These are phyloP conservation scores for Mikania micrantha DNA, from an alignment of 129 eudicot species.

Conservation along the genomic window DNA sequence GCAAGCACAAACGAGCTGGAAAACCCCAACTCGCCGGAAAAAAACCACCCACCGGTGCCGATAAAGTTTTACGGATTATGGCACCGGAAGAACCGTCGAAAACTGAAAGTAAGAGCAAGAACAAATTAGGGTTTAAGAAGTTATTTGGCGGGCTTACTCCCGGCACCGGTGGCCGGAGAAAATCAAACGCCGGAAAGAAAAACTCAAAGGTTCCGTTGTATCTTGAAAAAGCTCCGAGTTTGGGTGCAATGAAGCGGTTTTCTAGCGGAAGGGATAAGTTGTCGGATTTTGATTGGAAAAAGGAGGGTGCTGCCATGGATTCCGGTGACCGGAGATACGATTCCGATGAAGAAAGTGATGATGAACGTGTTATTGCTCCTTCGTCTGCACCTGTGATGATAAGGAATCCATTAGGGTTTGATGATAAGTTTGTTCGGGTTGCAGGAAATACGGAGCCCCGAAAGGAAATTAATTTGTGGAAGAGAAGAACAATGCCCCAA, in stretches of 20 bases:
- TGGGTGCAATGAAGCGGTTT: conserved; percentile 57
- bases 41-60: neutral
- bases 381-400: conserved; percentile 62
- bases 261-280: conserved; percentile 51
- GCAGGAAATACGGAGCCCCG: conserved; percentile 51
- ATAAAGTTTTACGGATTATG: neutral
- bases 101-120: conserved; percentile 28
- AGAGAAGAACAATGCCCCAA: conserved; percentile 80
- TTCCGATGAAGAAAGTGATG: conserved; percentile 44
- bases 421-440: conserved; percentile 22
- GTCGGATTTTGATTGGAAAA: conserved; percentile 45
- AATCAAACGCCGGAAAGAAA: neutral
- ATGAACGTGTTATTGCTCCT: conserved; percentile 31
- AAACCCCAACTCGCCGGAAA: neutral
- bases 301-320: conserved; percentile 24
- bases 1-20: conserved; percentile 30
- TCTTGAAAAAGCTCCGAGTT: conserved; percentile 25
- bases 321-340: conserved; percentile 22
- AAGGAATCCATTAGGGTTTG: conserved; percentile 26
- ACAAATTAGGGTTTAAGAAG: conserved; percentile 25
- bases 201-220: neutral
- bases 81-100: neutral
- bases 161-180: neutral
- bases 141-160: conserved; percentile 11
- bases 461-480: conserved; percentile 81